These are phyloP conservation scores for Apiospora saccharicola DNA, from an alignment of 2,329 filamentous ascomycete species.

Conservation along the genomic window DNA sequence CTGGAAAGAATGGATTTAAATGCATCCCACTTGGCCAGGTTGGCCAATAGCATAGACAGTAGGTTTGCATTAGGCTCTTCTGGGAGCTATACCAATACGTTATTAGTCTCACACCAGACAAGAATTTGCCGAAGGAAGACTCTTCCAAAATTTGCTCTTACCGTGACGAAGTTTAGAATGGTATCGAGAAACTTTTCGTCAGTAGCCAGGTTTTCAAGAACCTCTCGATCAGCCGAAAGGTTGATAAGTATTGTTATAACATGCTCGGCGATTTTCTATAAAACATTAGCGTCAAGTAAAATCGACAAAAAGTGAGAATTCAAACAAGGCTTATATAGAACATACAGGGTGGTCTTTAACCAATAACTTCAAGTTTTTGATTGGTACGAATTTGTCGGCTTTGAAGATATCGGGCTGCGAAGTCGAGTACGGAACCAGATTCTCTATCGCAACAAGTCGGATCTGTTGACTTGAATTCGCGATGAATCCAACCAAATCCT, in stretches of 20 bases:
- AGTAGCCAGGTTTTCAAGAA: slow-evolving; percentile 74
- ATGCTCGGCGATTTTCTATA: slow-evolving; percentile 88
- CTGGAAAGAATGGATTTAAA: slow-evolving; percentile 73
- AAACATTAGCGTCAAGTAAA: background rate
- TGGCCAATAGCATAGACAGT: slow-evolving; percentile 90
- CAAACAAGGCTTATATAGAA: slow-evolving; percentile 26
- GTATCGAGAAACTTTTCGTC: slow-evolving; percentile 84
- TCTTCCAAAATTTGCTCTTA: slow-evolving; percentile 50
- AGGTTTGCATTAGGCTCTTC: slow-evolving; percentile 85
- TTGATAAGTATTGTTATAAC: slow-evolving; percentile 91
- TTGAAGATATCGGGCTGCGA: slow-evolving; percentile 85
- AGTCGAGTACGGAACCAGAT: slow-evolving; percentile 83
- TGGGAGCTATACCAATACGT: slow-evolving; percentile 57
- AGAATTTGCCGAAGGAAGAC: background rate
- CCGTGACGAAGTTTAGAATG: slow-evolving; percentile 77
- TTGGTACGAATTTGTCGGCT: slow-evolving; percentile 74
- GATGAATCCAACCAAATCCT: slow-evolving; percentile 93
- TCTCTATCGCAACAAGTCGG: slow-evolving; percentile 83
- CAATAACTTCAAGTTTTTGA: slow-evolving; percentile 87
- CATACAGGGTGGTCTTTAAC: slow-evolving; percentile 82
- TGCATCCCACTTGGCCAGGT: slow-evolving; percentile 81
- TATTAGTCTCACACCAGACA: background rate
- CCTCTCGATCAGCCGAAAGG: slow-evolving; percentile 76
- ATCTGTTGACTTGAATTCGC: slow-evolving; percentile 92
- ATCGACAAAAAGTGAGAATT: background rate